Percentiles rank a stretch among this genome's conserved stretches.
Evolutionary conservation across 306 rosid species (phyloP).

Genomic region (Vigna trinervia): DNA sequence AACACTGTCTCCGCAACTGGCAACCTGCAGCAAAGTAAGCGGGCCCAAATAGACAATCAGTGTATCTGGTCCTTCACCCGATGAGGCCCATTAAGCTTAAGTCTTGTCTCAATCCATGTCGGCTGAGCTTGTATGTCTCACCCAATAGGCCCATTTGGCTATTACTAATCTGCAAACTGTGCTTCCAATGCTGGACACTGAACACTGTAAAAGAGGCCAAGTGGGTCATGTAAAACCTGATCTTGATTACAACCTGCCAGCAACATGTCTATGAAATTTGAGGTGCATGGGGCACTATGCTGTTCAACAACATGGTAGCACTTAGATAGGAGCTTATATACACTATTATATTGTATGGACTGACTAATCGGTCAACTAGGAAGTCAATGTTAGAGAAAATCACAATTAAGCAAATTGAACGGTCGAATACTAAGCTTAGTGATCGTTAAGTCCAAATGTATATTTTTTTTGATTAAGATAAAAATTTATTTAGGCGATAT

Average conservation of each 20-base stretch:
- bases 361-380: too few species aligned
- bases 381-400: too few species aligned
- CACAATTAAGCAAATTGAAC: too few species aligned
- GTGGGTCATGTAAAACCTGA: conserved; percentile 7
- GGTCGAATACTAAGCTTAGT: too few species aligned
- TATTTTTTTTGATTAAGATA: too few species aligned
- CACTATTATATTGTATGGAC: too few species aligned
- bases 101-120: neutral
- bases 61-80: neutral
- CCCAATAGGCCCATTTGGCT: conserved; percentile 9
- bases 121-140: neutral
- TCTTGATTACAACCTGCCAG: conserved; percentile 2
- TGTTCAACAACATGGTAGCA: neutral
- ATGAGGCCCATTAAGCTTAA: neutral
- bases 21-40: neutral
- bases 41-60: neutral
- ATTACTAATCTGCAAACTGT: neutral
- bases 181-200: neutral
- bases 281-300: neutral
- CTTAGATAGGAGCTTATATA: too few species aligned
- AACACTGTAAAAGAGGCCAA: neutral
- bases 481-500: too few species aligned
- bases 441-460: too few species aligned
- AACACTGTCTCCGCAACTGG: neutral
- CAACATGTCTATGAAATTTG: neutral